Conservation (phyloP, 2,329 filamentous ascomycete species). For the Apiospora arundinis region DNA sequence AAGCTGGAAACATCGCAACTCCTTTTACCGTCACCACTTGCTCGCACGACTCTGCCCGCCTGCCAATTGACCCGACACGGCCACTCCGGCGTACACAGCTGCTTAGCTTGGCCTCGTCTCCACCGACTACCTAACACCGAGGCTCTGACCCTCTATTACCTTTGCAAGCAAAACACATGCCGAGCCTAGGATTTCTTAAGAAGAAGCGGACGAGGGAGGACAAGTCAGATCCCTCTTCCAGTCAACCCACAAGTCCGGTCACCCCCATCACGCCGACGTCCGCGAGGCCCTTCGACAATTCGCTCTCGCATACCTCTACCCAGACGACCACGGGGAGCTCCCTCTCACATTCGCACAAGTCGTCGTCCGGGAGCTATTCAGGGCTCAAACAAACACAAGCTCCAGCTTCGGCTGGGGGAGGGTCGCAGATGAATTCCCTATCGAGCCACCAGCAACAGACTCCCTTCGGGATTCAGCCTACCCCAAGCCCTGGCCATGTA, state of each 20-base stretch:
- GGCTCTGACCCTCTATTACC: constrained; percentile 8
- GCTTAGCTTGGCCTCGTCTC: constrained; percentile 18
- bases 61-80: constrained; percentile 9
- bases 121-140: constrained; percentile 14
- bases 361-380: constrained; percentile 25
- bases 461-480: constrained; percentile 52
- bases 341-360: constrained; percentile 29
- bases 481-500: constrained; percentile 38
- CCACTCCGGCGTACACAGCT: constrained; percentile 1
- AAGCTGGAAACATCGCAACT: neutral
- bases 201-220: constrained; percentile 98
- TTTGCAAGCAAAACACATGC: constrained; percentile 64
- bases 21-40: neutral
- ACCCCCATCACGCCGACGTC: constrained; percentile 64
- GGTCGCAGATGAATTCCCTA: constrained; percentile 40
- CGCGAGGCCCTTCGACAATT: constrained; percentile 56
- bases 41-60: neutral
- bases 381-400: constrained; percentile 33
- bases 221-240: constrained; percentile 71
- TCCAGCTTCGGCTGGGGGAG: constrained; percentile 39
- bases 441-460: constrained; percentile 39
- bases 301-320: constrained; percentile 45
- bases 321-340: constrained; percentile 32
- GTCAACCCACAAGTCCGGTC: constrained; percentile 68
- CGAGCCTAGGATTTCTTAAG: constrained; percentile 94